A percentile compares a stretch with the other conserved stretches of the same genome.
phyloP scores from a whole-genome alignment of 2,329 filamentous ascomycete species.

The Leptographium procerum region DNA sequence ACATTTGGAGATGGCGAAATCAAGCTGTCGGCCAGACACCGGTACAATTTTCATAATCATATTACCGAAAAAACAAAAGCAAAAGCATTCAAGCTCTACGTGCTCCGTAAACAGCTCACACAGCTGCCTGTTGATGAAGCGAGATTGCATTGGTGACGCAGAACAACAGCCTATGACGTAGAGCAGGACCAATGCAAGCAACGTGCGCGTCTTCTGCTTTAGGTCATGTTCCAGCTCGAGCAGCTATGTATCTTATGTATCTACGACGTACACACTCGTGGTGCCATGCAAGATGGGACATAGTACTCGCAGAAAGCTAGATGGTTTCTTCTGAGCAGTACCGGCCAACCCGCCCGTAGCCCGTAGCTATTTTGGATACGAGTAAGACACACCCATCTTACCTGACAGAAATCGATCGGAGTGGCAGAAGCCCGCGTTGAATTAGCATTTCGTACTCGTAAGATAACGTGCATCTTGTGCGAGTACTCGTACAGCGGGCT shows the following conservation, averaged over 20 bases:
- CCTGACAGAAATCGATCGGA: not conserved
- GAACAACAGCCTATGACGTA: not conserved
- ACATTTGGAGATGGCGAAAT: not conserved
- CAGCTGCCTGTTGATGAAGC: not conserved
- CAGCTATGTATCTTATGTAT: too few relatives aligned
- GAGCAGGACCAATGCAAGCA: too few relatives aligned
- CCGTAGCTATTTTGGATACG: too few relatives aligned
- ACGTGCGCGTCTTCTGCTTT: not conserved
- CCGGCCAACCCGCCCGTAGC: not conserved
- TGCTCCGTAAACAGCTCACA: too few relatives aligned
- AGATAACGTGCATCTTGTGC: too few relatives aligned
- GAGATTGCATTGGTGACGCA: too few relatives aligned
- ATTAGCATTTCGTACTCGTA: too few relatives aligned
- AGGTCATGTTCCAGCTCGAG: not conserved
- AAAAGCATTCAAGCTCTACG: too few relatives aligned
- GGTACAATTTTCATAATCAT: not conserved
- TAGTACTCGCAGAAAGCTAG: too few relatives aligned
- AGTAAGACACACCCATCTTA: too few relatives aligned
- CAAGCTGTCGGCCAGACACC: not conserved
- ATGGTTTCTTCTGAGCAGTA: not conserved
- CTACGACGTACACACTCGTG: not conserved
- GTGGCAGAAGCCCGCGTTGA: not conserved
- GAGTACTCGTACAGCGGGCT: too few relatives aligned
- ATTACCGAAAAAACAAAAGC: not conserved
- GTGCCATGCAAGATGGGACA: too few relatives aligned